Base-by-base conservation (phyloP, 106 monocot genomes). In the Dactylorhiza incarnata region DNA sequence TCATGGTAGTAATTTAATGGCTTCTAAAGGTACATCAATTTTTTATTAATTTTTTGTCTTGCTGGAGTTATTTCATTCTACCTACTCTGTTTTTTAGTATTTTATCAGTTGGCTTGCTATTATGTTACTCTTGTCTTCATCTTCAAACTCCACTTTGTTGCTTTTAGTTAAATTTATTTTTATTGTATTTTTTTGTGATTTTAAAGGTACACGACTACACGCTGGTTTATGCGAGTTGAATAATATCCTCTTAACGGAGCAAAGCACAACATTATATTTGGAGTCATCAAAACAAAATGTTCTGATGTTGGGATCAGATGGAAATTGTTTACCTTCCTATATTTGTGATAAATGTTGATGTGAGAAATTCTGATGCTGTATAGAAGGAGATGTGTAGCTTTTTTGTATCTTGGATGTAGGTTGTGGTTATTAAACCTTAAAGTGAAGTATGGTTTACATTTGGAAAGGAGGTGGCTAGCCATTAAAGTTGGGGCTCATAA, bases 1-100 rank as follows among this genome's bases (percentile, higher is more conserved):
- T 45, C 80, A 78, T 66, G 67, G 65, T 16, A 63, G 68, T 4
- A 63, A 80, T 55, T 75, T 85, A 54, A 68, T 29, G 24, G 13
- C 74, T 24, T 53, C 20, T 50, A 77, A 78, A 82, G 83, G 88
- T 88, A 85, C 65, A 23, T 26, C 65, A 26, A 65, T 11, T 26
- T 65, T 29, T 65, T 11, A 25, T 29, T 29, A 65, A 65, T 9
- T 26, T 3, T n/a, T 29, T 29, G 29, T 29, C 29, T 29, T 29
- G 29, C 29, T 29, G 29, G 29, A 29, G 29, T 29, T 29, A 29
- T 29, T 29, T 29, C 29, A 29, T 0, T 29, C 29, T 29, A 29
- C 29, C 29, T 29, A 29, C 29, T 29, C 29, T 29, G 29, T 29
- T 26, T 65, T 61, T 26, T 29, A 65, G 13, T 17, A 25, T 29